These are phyloP conservation scores for Russula olivacea DNA, from an alignment of 768 basidiomycete genomes.

Conservation along the genomic window DNA sequence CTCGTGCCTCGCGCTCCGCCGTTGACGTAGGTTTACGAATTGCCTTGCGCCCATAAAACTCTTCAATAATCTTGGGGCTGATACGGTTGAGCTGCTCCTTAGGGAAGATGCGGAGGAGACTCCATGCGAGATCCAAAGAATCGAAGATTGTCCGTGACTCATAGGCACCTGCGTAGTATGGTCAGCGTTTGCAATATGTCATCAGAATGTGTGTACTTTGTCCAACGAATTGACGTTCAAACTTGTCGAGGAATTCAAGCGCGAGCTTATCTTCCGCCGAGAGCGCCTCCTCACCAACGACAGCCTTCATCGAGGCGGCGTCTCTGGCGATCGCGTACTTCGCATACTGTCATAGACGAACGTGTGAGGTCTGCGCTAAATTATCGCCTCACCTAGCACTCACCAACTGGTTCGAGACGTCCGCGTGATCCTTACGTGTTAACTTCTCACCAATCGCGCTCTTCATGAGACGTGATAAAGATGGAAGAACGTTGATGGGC, in stretches of 20 bases:
- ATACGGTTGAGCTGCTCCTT: conserved; percentile 98
- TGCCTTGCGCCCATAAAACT: conserved; percentile 86
- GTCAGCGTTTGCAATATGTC: background rate
- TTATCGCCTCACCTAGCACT: conserved; percentile 30
- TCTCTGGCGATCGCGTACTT: conserved; percentile 98
- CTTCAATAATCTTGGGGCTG: conserved; percentile 91
- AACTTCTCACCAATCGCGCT: conserved; percentile 96
- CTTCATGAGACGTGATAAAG: conserved; percentile 99
- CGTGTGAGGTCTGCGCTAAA: conserved; percentile 19
- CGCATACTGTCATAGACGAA: conserved; percentile 60
- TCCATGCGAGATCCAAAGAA: conserved; percentile 96
- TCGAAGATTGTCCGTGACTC: conserved; percentile 97
- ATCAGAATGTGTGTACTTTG: conserved; percentile 56
- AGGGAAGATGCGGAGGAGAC: conserved; percentile 94
- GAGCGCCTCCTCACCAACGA: conserved; percentile 96
- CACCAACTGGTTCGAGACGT: conserved; percentile 98
- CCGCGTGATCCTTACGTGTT: conserved; percentile 97
- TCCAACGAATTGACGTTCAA: conserved; percentile 94
- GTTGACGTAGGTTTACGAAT: conserved; percentile 55
- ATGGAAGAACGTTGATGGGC: conserved; percentile 98
- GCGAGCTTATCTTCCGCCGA: conserved; percentile 94
- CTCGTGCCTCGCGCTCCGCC: conserved; percentile 33
- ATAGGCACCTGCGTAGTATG: conserved; percentile 64
- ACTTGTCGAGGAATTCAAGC: conserved; percentile 95
- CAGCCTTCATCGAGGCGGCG: conserved; percentile 98